phyloP scores from a whole-genome alignment of 768 basidiomycete species.

The Ephemerocybe angulata region DNA sequence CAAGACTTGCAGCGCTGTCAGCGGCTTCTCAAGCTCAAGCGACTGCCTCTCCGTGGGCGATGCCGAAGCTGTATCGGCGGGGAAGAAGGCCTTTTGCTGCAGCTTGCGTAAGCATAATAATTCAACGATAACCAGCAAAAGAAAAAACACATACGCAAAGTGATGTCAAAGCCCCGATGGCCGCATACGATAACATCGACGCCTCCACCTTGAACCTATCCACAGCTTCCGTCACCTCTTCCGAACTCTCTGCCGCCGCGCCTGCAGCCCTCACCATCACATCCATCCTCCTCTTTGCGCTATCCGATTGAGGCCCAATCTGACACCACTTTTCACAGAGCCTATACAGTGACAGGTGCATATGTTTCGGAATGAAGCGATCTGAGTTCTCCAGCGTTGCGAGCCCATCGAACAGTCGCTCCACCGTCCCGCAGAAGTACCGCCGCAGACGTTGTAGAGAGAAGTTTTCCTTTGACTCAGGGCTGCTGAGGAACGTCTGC shows the following conservation, averaged over 20 bases:
- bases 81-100: conserved; percentile 78
- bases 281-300: conserved; percentile 63
- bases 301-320: conserved; percentile 70
- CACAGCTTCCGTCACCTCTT: conserved; percentile 45
- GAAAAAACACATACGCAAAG: conserved; percentile 64
- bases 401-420: conserved; percentile 78
- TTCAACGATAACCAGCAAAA: neutral
- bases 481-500: conserved; percentile 67
- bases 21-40: conserved; percentile 49
- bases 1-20: conserved; percentile 50
- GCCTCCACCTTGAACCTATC: conserved; percentile 72
- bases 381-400: conserved; percentile 70
- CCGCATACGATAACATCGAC: conserved; percentile 68
- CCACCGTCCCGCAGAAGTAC: conserved; percentile 88
- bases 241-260: conserved; percentile 50
- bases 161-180: conserved; percentile 83
- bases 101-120: conserved; percentile 5
- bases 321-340: conserved; percentile 95
- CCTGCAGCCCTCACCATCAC: conserved; percentile 68
- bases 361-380: conserved; percentile 68
- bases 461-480: conserved; percentile 71
- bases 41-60: conserved; percentile 61
- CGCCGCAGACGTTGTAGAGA: conserved; percentile 78
- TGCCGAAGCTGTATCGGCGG: conserved; percentile 48
- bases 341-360: conserved; percentile 76